phyloP scores from a whole-genome alignment of 2,329 filamentous ascomycete species.

The Knoxdaviesia capensis region DNA sequence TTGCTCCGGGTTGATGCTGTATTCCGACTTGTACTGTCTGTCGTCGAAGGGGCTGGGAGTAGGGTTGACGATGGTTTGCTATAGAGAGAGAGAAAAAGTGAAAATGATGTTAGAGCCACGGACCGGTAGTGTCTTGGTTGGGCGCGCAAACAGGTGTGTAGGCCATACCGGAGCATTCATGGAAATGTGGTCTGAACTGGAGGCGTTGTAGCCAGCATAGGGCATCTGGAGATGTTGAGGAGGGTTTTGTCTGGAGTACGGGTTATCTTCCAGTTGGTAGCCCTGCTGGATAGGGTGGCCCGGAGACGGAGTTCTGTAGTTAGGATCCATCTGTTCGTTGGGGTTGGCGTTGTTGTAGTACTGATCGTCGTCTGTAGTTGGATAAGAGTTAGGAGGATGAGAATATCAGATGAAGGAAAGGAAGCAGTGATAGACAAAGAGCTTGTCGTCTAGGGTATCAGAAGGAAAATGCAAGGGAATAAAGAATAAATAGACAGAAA shows the following conservation, averaged over 20 bases:
- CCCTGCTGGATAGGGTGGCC: conserved; percentile 51
- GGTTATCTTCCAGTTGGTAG: conserved; percentile 68
- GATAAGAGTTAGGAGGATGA: neutral
- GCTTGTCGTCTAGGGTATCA: too few relatives aligned
- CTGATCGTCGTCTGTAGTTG: neutral
- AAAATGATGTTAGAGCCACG: neutral
- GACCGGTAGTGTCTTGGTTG: too few relatives aligned
- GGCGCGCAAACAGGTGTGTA: neutral
- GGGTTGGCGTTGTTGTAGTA: too few relatives aligned
- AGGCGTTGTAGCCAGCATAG: neutral
- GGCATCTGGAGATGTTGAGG: conserved; percentile 30
- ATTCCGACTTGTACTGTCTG: conserved; percentile 23
- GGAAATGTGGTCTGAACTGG: too few relatives aligned
- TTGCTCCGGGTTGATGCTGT: conserved; percentile 60
- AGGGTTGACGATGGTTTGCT: neutral
- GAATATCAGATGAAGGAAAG: neutral
- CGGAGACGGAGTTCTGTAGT: conserved; percentile 54
- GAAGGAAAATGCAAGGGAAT: too few relatives aligned
- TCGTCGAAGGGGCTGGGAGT: conserved; percentile 18
- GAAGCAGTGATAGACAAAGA: too few relatives aligned
- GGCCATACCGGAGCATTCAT: conserved; percentile 64
- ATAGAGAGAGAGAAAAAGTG: too few relatives aligned
- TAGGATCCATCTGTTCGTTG: conserved; percentile 29
- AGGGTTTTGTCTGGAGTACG: conserved; percentile 32
- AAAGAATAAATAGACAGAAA: too few relatives aligned